phyloP scores from a whole-genome alignment of 176 grass and related monocot species.

The Hordeum marinum region DNA sequence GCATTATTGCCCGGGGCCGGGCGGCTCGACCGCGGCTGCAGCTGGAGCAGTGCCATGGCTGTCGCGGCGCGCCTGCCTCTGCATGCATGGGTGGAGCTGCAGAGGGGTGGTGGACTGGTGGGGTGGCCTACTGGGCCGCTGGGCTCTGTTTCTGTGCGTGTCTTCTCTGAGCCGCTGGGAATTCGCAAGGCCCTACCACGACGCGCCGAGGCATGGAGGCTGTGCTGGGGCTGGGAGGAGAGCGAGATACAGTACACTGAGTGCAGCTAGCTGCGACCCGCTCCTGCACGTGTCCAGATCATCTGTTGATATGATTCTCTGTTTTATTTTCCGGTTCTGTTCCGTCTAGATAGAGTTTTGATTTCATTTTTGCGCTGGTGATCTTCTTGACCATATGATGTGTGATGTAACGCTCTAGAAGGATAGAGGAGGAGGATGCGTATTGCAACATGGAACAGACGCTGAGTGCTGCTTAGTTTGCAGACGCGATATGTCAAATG shows the following conservation, averaged over 20 bases:
- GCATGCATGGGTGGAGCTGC: constrained; percentile 1
- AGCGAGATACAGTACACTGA: neutral
- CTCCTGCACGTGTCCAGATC: neutral
- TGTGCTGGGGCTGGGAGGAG: neutral
- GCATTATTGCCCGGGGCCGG: constrained; percentile 14
- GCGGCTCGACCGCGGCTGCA: neutral
- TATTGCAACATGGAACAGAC: too few relatives aligned
- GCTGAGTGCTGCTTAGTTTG: too few relatives aligned
- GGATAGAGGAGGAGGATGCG: too few relatives aligned
- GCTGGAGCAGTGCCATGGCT: neutral
- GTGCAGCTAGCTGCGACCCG: too few relatives aligned
- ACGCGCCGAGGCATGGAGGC: constrained; percentile 10
- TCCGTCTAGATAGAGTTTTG: too few relatives aligned
- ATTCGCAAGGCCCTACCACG: constrained; percentile 43
- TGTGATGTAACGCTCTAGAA: too few relatives aligned
- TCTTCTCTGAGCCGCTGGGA: constrained; percentile 12
- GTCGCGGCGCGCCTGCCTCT: neutral
- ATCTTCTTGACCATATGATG: too few relatives aligned
- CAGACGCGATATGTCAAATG: too few relatives aligned
- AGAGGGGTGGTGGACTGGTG: constrained; percentile 7
- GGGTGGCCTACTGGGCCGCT: constrained; percentile 4
- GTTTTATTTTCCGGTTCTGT: too few relatives aligned
- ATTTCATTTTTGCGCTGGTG: too few relatives aligned
- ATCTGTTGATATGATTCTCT: neutral
- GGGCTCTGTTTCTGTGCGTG: neutral